phyloP scores from a whole-genome alignment of 129 eudicot species.

The Apium graveolens region DNA sequence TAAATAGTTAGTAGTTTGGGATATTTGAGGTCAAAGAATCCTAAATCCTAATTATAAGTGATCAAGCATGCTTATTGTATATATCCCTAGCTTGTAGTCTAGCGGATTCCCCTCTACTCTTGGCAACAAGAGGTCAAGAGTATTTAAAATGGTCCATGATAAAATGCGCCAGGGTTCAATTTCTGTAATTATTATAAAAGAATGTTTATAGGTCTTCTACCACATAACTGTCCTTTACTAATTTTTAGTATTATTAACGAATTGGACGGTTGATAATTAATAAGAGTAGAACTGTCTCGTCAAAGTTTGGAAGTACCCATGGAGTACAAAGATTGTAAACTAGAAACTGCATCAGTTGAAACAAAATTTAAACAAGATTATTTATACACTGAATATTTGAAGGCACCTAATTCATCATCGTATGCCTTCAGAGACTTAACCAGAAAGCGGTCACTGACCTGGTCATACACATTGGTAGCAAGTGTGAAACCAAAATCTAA shows the following conservation, averaged over 20 bases:
- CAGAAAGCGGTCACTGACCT: conserved; percentile 30
- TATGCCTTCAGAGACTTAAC: neutral
- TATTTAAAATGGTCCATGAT: no score
- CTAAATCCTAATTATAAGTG: neutral
- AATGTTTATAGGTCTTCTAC: no score
- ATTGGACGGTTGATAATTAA: no score
- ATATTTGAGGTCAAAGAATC: neutral
- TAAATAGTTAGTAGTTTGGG: neutral
- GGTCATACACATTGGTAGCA: conserved; percentile 53
- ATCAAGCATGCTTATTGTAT: no score
- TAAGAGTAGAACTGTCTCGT: no score
- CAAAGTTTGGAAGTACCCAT: neutral
- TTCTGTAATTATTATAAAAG: no score
- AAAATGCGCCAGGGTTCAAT: no score
- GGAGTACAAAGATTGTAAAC: neutral
- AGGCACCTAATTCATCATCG: neutral
- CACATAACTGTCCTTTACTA: no score
- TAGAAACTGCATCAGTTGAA: neutral
- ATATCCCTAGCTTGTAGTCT: no score
- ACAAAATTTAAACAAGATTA: neutral
- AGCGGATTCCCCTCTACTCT: neutral
- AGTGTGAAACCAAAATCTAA: conserved; percentile 82
- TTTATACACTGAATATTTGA: neutral
- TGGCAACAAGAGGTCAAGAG: no score
- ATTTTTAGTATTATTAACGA: no score